Evolutionary conservation across 176 grass and related monocot species (phyloP), one percentile per base, ranked within the genome.

Genomic region (Bromus sterilis): DNA sequence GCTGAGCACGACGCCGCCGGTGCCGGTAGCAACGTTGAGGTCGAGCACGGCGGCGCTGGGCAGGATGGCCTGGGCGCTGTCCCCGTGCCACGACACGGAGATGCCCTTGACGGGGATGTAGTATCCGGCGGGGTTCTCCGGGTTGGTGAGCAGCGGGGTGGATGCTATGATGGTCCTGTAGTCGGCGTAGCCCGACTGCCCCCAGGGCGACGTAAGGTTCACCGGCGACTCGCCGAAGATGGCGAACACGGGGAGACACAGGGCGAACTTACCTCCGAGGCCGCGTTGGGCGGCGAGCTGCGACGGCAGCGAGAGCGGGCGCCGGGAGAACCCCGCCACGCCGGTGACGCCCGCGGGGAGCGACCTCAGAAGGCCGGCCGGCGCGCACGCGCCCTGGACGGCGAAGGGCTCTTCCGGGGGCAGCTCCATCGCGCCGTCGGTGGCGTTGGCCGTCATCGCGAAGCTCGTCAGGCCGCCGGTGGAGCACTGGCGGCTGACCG

Each of bases 1-100:
- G 86, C 83, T 91, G 5, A 94, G 83, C 76, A n/a, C 59, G 20
- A 91, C 80, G 62, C 92, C 92, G 67, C 89, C 89, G 43, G 36
- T 79, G 76, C 84, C 73, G 0, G 25, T 43, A 7, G 15, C 14
- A 5, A 10, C 30, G 76, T 89, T 62, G 35, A 93, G 37, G 3
- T 74, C 39, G 7, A 94, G 72, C 56, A 56, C 56, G 12, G 63
- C 56, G 12, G 37, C 15, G 26, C 40, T 3, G 29, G 56, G 77
- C 37, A 91, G 23, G 0, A 26, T 6, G 0, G 35, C 83, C 36
- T 1, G 0, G 5, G 25, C 26, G 4, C 3, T 0, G 4, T 10
- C 29, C 9, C 14, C 71, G 60, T 66, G 1, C 81, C 81, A 73
- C 2, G 5, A 24, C 32, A 90, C 82, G 23, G 33, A 37, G 44